Evolutionary conservation across 192 early-diverging fungal genomes (phyloP).

Genomic region (Glomus cerebriforme): DNA sequence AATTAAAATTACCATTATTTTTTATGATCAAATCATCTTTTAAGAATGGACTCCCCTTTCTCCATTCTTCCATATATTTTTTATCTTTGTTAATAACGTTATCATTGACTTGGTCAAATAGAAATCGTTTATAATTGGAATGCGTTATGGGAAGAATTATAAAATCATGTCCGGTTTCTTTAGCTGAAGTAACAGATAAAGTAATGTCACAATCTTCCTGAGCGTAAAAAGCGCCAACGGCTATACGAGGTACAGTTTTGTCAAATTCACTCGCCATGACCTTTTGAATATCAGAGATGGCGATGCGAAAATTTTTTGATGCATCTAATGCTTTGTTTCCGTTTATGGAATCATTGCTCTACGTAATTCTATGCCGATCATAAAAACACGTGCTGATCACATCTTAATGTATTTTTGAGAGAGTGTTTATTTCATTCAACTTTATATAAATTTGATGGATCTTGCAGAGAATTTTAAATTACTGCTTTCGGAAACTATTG

Average conservation of each 20-base stretch:
- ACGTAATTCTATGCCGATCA: no score
- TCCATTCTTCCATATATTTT: slow-evolving; percentile 38
- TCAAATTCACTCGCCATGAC: not conserved
- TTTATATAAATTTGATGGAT: not conserved
- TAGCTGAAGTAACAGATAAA: slow-evolving; percentile 29
- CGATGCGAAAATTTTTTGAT: no score
- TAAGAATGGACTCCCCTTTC: slow-evolving; percentile 38
- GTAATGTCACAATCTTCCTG: slow-evolving; percentile 1
- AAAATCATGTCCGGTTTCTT: slow-evolving; percentile 46
- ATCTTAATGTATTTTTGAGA: no score
- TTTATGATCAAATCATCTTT: slow-evolving; percentile 44
- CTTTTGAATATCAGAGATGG: no score
- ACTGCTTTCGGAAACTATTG: not conserved
- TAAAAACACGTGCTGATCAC: no score
- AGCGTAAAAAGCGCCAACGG: not conserved
- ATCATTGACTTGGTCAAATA: slow-evolving; percentile 26
- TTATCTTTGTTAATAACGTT: slow-evolving; percentile 6
- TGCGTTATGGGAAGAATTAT: slow-evolving; percentile 46
- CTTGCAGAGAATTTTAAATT: not conserved
- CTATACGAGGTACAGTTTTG: not conserved
- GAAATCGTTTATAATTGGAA: slow-evolving; percentile 40
- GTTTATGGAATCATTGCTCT: no score
- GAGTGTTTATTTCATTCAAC: not conserved
- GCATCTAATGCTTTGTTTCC: no score
- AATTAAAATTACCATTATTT: slow-evolving; percentile 35